Evolutionary conservation across 1,139 yeast genomes (phyloP).

Genomic region (Chernovozyma sophiae-reginae): DNA sequence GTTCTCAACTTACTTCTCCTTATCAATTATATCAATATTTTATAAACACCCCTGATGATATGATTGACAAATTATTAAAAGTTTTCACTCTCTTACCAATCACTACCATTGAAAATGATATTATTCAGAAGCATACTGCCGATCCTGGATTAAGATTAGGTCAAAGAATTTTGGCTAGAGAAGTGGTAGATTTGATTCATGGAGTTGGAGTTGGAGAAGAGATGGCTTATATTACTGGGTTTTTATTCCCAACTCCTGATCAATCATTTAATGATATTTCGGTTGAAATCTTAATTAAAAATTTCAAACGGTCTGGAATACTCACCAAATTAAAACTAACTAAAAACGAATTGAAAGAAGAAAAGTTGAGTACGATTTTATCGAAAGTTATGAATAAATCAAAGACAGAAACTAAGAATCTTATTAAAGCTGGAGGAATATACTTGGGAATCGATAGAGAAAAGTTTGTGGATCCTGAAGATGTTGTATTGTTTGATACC

Average conservation of each 20-base stretch:
- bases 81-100: constrained; percentile 77
- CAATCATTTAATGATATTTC: constrained; percentile 45
- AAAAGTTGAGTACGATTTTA: constrained; percentile 38
- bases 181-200: constrained; percentile 82
- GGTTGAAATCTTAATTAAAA: constrained; percentile 51
- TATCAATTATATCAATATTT: constrained; percentile 85
- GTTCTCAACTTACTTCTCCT: constrained; percentile 65
- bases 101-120: constrained; percentile 45
- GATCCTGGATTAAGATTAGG: constrained; percentile 68
- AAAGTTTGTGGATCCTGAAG: constrained; percentile 51
- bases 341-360: constrained; percentile 22
- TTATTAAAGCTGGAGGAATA: constrained; percentile 69
- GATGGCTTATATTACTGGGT: constrained; percentile 59
- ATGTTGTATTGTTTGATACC: constrained; percentile 42
- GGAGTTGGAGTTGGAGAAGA: constrained; percentile 73
- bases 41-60: constrained; percentile 74
- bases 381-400: constrained; percentile 37
- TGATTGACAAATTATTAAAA: constrained; percentile 63
- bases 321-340: constrained; percentile 39
- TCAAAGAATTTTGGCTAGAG: constrained; percentile 74
- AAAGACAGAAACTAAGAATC: constrained; percentile 54
- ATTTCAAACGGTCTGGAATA: constrained; percentile 62
- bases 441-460: constrained; percentile 60
- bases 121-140: constrained; percentile 48
- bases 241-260: constrained; percentile 60